These are phyloP conservation scores for Echinosophora koreensis DNA, from an alignment of 306 rosid genomes.

Conservation along the genomic window DNA sequence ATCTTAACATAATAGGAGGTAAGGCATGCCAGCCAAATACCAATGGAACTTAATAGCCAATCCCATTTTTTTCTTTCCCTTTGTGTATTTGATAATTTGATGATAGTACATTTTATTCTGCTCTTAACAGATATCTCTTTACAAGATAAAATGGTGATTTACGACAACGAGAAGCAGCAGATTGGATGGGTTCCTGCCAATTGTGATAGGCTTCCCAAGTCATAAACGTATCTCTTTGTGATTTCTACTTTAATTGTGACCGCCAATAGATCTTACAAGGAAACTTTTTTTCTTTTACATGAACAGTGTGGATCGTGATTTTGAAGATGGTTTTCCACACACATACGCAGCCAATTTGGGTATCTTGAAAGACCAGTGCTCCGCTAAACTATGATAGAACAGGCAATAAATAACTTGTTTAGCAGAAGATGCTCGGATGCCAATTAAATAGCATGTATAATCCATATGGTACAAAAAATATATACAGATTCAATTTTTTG, in stretches of 20 bases:
- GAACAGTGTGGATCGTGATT: conserved; percentile 61
- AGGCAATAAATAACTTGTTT: conserved; percentile 33
- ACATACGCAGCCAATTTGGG: conserved; percentile 55
- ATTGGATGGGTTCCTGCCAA: conserved; percentile 82
- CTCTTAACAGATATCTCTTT: conserved; percentile 68
- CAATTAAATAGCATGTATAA: conserved; percentile 35
- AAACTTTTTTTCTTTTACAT: conserved; percentile 30
- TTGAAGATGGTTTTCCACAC: conserved; percentile 47
- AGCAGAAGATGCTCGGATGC: conserved; percentile 36
- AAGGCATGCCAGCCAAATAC: conserved; percentile 36
- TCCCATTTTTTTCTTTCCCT: not conserved
- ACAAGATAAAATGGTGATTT: conserved; percentile 75
- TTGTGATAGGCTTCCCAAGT: conserved; percentile 70
- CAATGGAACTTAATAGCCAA: not conserved
- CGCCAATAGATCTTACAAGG: conserved; percentile 41
- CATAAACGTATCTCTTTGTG: conserved; percentile 45
- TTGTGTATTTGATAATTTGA: not conserved
- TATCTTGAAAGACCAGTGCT: conserved; percentile 45
- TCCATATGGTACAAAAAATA: conserved; percentile 30
- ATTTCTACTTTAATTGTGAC: conserved; percentile 34
- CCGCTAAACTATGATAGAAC: conserved; percentile 40
- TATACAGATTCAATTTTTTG: conserved; percentile 17
- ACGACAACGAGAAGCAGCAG: conserved; percentile 80
- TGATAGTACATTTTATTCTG: conserved; percentile 30
- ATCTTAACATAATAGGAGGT: conserved; percentile 82